Base-by-base conservation (phyloP, 164 flowering plant genomes). In the Magnolia changhungtana region DNA sequence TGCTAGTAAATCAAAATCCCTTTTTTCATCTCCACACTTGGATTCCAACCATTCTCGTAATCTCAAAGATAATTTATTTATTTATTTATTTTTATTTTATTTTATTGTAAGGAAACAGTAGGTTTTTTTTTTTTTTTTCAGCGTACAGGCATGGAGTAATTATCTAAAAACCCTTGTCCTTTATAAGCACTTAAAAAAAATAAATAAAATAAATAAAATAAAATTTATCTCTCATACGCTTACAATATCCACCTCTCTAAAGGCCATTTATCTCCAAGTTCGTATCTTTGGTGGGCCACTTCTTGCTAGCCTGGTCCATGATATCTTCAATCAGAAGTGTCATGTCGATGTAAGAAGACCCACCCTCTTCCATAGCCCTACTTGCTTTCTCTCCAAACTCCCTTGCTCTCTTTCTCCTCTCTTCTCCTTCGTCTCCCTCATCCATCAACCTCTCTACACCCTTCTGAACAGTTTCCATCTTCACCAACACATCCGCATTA, bases 341-440 rank as follows among this genome's bases (percentile, higher is more conserved):
- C 67, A 84, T 63, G 64, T 82, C 83, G 5, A 55, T 52, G 37
- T 83, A 24, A 69, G 88, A 88, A 72, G 90, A 88, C 1, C 89
- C 89, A 0, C 84, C 87, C 31, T 76, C 86, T 72, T 80, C 87
- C 67, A 78, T 73, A 9, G 89, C 85, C 72, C 10, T 77, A 18
- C 50, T 76, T 3, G 87, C 87, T 74, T n/a, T 75, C 13, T 75
- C 80, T 20, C 78, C 83, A 67, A 87, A 72, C 65, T 82, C 77
- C 49, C 65, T 76, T 0, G 84, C 87, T 80, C 82, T 83, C 21
- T 72, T 74, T 58, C 88, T 84, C 72, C 88, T 85, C 45, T 70
- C 76, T 63, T 79, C 64, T 63, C 87, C 88, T 76, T 84, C 89
- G 1, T 76, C 78, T 27, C 84, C 86, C 24, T 49, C 76, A 20